Evolutionary conservation across 306 rosid species (phyloP), one percentile per base, ranked within the genome.

Genomic region (Alnus rubra): DNA sequence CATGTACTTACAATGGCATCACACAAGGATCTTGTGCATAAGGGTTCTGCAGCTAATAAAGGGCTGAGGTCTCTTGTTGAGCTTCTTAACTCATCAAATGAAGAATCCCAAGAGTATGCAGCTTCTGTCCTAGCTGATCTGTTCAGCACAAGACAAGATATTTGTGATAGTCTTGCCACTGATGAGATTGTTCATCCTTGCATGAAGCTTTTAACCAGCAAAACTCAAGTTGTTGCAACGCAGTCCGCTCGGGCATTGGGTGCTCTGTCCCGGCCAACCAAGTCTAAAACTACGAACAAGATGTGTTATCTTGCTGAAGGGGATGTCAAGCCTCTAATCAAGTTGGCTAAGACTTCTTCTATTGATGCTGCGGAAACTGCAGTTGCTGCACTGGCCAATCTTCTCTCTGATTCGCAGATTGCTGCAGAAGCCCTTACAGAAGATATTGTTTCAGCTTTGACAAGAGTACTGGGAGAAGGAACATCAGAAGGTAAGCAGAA

Each of bases 61-160:
- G 98, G 98, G 74, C 54, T 95, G 84, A 87, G 86, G 81, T 89
- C 97, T 77, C 96, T 95, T 71, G 92, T 95, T 69, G 96, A 91
- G 84, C 94, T 91, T 79, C 97, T 95, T 71, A 87, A 84, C 76
- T 91, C 97, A 77, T 82, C 93, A 64, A 87, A 92, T 74, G 97
- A 87, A 87, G 97, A 91, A 85, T 91, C 90, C 76, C 98, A 92
- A 84, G 94, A 90, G 73, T 74, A 84, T 83, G 98, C 94, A 58
- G 98, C 94, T 69, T 95, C 98, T 47, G 96, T 88, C 73, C 91
- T 95, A 74, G 98, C 98, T 75, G 97, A 95, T 89, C 84, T 95
- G 65, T 91, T 95, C 86, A 83, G 86, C 86, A 83, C 87, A 68
- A 92, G 98, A 78, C 94, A 91, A 85, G 98, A 92, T 79, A 92